Base-by-base conservation (phyloP, 2,329 filamentous ascomycete genomes). In the Neobulgaria alba region DNA sequence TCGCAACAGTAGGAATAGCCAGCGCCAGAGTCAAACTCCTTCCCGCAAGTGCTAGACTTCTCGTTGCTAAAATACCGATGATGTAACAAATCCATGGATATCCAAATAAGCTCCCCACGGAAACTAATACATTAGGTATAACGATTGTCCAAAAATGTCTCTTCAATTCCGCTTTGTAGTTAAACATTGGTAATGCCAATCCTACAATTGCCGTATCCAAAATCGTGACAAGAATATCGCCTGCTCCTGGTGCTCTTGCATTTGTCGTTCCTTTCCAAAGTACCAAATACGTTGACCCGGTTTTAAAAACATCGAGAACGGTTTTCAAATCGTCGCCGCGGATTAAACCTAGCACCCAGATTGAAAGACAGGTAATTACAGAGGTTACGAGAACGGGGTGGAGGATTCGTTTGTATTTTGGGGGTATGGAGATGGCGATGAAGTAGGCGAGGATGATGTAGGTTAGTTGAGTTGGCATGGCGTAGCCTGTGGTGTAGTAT, bases 151-250 rank as follows among this genome's bases (percentile, higher is more conserved):
- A 50, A 50, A 76, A 73, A 56, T 77, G 72, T 12, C 62, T 57
- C 16, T 62, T 62, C 10, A 79, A 64, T 59, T 79, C 73, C 29
- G 67, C 63, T 3, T 74, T 68, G 58, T 77, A 77, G 41, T 71
- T 68, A 55, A 72, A 78, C 72, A 79, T 79, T 0, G 75, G 74
- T 14, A 79, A 58, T 2, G 75, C 74, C 2, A 79, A 66, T 1
- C 72, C 66, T 0, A 79, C 71, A 47, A 79, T 79, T 46, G 66
- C 67, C 5, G 72, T 73, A 51, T 79, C 75, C 2, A 79, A 65
- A 4, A 71, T 57, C 31, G 67, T 72, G 46, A 64, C 60, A 45
- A 79, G 68, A 16, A 79, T 53, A 48, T 79, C 74, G 15, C 72
- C 75, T 0, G 75, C 73, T 5, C 75, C 75, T 0, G 73, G 72